Conservation (phyloP, 2,329 filamentous ascomycete genomes). For the Sporothrix humicola region DNA sequence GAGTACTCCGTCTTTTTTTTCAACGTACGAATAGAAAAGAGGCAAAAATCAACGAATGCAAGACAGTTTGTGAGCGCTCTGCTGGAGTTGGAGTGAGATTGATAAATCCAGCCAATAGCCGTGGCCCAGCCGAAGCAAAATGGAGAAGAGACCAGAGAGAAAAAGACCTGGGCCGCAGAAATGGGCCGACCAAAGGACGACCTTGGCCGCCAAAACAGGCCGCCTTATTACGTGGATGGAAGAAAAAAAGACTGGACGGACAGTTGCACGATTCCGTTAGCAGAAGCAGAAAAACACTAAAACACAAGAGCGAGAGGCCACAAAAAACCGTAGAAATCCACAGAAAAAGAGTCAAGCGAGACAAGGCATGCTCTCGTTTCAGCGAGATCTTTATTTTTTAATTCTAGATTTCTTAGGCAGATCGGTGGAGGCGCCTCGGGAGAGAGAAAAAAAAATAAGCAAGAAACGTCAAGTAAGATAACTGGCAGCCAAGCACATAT, state of each 20-base stretch:
- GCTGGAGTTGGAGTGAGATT: not conserved
- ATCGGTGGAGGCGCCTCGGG: not conserved
- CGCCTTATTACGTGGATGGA: not conserved
- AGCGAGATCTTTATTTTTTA: not conserved
- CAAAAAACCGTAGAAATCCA: not conserved
- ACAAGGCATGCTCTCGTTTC: not conserved
- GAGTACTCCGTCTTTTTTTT: not conserved
- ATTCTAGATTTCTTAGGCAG: not conserved
- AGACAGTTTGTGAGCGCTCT: not conserved
- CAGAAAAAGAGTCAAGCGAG: not conserved
- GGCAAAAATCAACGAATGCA: slow-evolving; percentile 2
- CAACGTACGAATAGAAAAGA: not conserved
- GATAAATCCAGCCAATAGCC: not conserved
- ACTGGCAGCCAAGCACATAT: not conserved
- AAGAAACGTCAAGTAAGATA: no score
- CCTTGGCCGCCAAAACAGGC: not conserved
- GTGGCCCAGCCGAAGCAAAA: not conserved
- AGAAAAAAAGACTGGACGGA: not conserved
- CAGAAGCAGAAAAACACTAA: not conserved
- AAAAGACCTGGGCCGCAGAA: slow-evolving; percentile 9
- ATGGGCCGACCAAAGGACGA: slow-evolving; percentile 2
- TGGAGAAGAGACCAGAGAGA: not conserved
- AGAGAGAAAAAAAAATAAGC: not conserved
- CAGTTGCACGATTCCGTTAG: slow-evolving; percentile 12
- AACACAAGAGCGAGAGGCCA: not conserved